These are phyloP conservation scores for Epichloe hybrida DNA, from an alignment of 2,329 filamentous ascomycete genomes.

Conservation along the genomic window DNA sequence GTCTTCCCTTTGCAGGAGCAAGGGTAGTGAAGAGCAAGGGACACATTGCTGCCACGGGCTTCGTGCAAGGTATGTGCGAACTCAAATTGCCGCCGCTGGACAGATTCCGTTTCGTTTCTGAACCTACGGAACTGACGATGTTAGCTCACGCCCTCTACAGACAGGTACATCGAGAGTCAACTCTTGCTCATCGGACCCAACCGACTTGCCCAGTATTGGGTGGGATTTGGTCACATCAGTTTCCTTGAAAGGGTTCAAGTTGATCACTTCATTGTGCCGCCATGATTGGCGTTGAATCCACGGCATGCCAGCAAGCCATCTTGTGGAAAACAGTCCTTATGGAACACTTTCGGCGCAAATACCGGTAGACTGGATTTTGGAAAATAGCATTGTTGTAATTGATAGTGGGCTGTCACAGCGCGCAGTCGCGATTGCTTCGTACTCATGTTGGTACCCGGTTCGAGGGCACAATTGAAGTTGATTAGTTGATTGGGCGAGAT, in stretches of 20 bases:
- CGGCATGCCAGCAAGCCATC: no score
- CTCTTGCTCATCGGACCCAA: constrained; percentile 70
- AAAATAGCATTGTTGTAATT: no score
- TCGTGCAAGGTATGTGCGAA: constrained; percentile 48
- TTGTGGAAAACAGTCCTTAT: no score
- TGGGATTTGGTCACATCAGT: constrained; percentile 45
- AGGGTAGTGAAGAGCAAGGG: constrained; percentile 61
- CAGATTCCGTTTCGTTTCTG: neutral
- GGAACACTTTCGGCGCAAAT: no score
- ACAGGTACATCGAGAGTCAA: constrained; percentile 60
- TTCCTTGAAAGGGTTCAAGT: constrained; percentile 48
- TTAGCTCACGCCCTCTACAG: constrained; percentile 26
- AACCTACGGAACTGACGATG: neutral
- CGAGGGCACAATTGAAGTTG: no score
- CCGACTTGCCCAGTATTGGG: constrained; percentile 71
- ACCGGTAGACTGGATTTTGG: no score
- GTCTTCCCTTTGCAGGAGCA: constrained; percentile 58
- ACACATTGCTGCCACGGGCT: constrained; percentile 64
- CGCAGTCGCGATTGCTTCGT: no score
- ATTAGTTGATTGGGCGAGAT: no score
- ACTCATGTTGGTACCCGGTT: no score
- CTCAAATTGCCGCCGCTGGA: neutral
- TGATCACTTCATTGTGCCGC: constrained; percentile 30
- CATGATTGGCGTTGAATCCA: neutral
- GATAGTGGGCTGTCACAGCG: no score